phyloP scores from a whole-genome alignment of 73 alveolate species.

The Paramecium octaurelia region DNA sequence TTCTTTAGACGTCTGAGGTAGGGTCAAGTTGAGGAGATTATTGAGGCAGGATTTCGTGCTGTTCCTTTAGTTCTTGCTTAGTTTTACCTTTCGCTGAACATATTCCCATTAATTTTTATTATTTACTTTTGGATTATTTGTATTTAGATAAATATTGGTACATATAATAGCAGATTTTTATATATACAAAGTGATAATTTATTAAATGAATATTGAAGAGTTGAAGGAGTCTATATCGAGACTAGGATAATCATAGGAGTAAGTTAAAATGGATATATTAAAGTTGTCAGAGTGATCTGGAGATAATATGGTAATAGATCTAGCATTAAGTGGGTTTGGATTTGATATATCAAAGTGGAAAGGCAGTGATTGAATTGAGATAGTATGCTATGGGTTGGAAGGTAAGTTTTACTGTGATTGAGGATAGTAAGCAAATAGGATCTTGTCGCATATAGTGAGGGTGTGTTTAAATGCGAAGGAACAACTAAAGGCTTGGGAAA shows the following conservation, averaged over 20 bases:
- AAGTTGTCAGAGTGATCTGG: not conserved
- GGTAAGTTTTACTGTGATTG: not conserved
- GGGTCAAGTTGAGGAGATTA: not conserved
- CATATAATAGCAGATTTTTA: not conserved
- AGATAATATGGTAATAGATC: not conserved
- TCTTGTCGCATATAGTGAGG: not conserved
- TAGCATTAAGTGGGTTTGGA: not conserved
- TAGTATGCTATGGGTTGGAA: not conserved
- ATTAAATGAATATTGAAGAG: conserved; percentile 14
- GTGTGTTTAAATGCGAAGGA: not conserved
- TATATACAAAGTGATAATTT: not conserved
- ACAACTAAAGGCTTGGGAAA: not conserved
- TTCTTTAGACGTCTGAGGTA: not conserved
- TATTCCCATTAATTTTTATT: not conserved
- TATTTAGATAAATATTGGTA: not conserved
- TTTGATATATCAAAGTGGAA: not conserved
- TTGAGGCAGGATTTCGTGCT: not conserved
- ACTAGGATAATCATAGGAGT: not conserved
- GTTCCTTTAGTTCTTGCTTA: not conserved
- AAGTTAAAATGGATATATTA: not conserved
- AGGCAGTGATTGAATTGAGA: not conserved
- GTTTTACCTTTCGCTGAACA: not conserved
- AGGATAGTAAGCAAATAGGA: not conserved
- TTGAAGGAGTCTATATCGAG: not conserved
- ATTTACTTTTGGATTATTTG: not conserved